phyloP scores from a whole-genome alignment of 371 early-diverging fungal genomes.

The Paraphysoderma sedebokerense region DNA sequence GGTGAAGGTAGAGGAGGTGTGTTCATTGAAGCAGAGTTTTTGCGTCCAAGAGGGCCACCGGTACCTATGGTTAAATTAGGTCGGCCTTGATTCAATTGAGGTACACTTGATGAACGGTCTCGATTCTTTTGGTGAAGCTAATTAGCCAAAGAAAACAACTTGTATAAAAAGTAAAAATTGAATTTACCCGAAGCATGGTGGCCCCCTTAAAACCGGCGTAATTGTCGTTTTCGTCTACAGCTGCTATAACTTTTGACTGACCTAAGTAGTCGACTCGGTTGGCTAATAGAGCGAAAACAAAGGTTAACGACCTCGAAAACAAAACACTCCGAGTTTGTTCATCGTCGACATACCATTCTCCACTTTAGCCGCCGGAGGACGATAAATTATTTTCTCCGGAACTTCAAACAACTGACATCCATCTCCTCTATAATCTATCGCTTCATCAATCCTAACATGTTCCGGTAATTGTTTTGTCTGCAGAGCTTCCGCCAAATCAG shows the following conservation, averaged over 20 bases:
- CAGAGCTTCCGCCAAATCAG: constrained; percentile 56
- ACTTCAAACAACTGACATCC: constrained; percentile 58
- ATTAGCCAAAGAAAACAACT: background rate
- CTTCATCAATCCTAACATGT: constrained; percentile 54
- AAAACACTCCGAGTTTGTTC: no score
- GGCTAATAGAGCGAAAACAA: no score
- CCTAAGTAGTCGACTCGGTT: constrained; percentile 63
- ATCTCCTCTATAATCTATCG: constrained; percentile 43
- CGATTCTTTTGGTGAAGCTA: background rate
- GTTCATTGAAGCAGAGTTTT: background rate
- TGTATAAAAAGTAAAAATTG: background rate
- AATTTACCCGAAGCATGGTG: constrained; percentile 15
- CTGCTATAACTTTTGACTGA: constrained; percentile 57
- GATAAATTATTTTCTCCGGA: constrained; percentile 56
- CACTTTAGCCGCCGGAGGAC: constrained; percentile 65
- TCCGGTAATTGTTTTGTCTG: constrained; percentile 45
- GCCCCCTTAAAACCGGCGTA: constrained; percentile 51
- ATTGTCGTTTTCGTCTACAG: constrained; percentile 26
- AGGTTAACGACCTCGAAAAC: no score
- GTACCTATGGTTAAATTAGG: no score
- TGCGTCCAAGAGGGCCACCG: background rate
- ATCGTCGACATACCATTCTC: no score
- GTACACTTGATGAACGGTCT: background rate
- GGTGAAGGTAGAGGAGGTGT: background rate
- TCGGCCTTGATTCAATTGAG: no score